Evolutionary conservation across 805 yeast genomes (phyloP).

Genomic region (Candida xiaguanensis): DNA sequence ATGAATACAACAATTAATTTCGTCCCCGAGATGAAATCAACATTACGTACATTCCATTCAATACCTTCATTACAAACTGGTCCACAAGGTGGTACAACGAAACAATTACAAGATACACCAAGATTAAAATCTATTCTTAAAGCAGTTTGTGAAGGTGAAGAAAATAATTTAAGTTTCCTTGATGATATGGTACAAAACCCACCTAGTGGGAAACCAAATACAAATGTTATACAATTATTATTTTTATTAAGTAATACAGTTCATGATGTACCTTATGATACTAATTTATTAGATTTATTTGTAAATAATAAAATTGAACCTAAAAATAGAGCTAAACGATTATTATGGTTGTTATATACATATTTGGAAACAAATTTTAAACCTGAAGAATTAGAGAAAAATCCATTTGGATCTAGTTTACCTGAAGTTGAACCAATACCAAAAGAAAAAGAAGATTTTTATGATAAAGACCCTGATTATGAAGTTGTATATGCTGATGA

Average conservation of each 20-base stretch:
- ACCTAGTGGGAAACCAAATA: conserved; percentile 45
- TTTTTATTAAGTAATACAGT: conserved; percentile 69
- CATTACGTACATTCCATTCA: conserved; percentile 87
- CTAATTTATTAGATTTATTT: conserved; percentile 70
- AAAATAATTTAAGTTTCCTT: conserved; percentile 42
- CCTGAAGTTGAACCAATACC: conserved; percentile 35
- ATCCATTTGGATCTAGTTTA: conserved; percentile 55
- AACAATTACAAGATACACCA: conserved; percentile 92
- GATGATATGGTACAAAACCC: conserved; percentile 43
- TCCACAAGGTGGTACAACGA: conserved; percentile 45
- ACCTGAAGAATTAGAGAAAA: conserved; percentile 44
- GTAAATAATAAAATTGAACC: conserved; percentile 61
- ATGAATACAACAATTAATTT: conserved; percentile 94
- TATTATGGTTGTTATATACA: conserved; percentile 80
- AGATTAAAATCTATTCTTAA: conserved; percentile 85
- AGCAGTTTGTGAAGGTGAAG: conserved; percentile 73
- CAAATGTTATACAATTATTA: conserved; percentile 62
- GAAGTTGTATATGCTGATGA: conserved; percentile 47
- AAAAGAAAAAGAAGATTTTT: conserved; percentile 21
- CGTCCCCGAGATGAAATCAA: conserved; percentile 93
- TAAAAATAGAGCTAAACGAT: conserved; percentile 60
- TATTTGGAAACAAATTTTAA: conserved; percentile 71
- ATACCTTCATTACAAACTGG: conserved; percentile 84
- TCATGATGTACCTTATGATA: conserved; percentile 43
- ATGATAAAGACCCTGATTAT: conserved; percentile 45